Evolutionary conservation across 768 basidiomycete genomes (phyloP).

Genomic region (Vishniacozyma victoriae): DNA sequence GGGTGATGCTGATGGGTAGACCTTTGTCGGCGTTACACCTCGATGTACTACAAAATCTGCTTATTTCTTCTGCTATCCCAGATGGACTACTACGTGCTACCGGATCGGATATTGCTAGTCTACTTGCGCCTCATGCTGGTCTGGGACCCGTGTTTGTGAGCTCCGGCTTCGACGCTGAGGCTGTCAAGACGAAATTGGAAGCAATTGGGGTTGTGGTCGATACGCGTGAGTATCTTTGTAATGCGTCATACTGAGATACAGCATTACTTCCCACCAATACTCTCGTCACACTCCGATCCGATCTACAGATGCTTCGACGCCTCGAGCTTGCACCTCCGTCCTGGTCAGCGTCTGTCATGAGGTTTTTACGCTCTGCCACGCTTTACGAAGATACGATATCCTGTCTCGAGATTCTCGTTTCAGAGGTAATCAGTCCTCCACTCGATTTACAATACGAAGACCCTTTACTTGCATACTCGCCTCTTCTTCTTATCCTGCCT

Average conservation of each 20-base stretch:
- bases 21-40: slow-evolving; percentile 32
- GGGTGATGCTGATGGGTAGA: slow-evolving; percentile 12
- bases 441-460: too few species aligned
- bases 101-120: slow-evolving; percentile 7
- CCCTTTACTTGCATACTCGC: too few species aligned
- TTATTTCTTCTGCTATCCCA: slow-evolving; percentile 27
- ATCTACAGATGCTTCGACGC: slow-evolving; percentile 2
- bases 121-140: slow-evolving; percentile 21
- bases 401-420: too few species aligned
- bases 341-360: too few species aligned
- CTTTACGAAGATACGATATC: too few species aligned
- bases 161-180: slow-evolving; percentile 26
- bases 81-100: slow-evolving; percentile 22
- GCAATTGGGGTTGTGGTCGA: slow-evolving; percentile 1
- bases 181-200: slow-evolving; percentile 19
- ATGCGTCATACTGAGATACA: background rate
- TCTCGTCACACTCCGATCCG: background rate
- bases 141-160: slow-evolving; percentile 28
- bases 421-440: too few species aligned
- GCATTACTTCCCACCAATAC: background rate
- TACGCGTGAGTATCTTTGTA: background rate
- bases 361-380: too few species aligned
- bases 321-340: slow-evolving; percentile 3
- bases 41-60: slow-evolving; percentile 37
- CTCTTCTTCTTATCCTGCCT: background rate